Percentiles rank a stretch among this genome's conserved stretches.
These are phyloP conservation scores for Haplosporangium sp. DNA, from an alignment of 371 early-diverging fungal species.

Conservation along the genomic window DNA sequence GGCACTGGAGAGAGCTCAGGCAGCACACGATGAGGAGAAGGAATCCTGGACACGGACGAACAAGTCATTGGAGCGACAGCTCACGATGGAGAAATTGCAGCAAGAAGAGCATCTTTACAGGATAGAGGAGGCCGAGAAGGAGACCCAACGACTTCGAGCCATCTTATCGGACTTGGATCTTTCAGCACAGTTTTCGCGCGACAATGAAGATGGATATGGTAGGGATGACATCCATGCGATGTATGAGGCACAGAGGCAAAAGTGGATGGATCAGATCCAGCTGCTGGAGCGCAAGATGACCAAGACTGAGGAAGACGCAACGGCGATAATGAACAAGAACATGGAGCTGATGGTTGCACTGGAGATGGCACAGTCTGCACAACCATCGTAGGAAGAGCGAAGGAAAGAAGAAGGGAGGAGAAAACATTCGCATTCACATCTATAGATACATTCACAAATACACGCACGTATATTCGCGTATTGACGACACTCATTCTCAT, in stretches of 20 bases:
- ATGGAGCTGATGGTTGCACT: conserved; percentile 50
- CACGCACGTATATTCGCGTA: too few relatives aligned
- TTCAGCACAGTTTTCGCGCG: conserved; percentile 9
- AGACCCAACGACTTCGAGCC: conserved; percentile 21
- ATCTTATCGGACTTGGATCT: conserved; percentile 33
- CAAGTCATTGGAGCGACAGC: conserved; percentile 37
- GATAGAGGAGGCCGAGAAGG: conserved; percentile 20
- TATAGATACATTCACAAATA: too few relatives aligned
- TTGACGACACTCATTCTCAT: too few relatives aligned
- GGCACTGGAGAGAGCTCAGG: conserved; percentile 7
- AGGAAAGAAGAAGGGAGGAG: too few relatives aligned
- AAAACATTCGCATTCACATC: neutral
- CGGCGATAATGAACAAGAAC: conserved; percentile 34
- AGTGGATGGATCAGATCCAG: conserved; percentile 24
- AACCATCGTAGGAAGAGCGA: neutral
- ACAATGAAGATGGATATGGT: neutral
- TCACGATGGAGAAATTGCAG: conserved; percentile 38
- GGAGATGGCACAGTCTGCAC: conserved; percentile 27
- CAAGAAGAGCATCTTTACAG: conserved; percentile 27
- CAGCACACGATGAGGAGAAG: conserved; percentile 15
- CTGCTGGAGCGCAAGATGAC: conserved; percentile 40
- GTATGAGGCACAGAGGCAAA: conserved; percentile 24
- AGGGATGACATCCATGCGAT: neutral
- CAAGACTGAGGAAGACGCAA: conserved; percentile 32
- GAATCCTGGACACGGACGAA: conserved; percentile 20